Evolutionary conservation across 768 basidiomycete genomes (phyloP), one percentile per base, ranked within the genome.

Genomic region (Sistotremastrum niveocremeum): DNA sequence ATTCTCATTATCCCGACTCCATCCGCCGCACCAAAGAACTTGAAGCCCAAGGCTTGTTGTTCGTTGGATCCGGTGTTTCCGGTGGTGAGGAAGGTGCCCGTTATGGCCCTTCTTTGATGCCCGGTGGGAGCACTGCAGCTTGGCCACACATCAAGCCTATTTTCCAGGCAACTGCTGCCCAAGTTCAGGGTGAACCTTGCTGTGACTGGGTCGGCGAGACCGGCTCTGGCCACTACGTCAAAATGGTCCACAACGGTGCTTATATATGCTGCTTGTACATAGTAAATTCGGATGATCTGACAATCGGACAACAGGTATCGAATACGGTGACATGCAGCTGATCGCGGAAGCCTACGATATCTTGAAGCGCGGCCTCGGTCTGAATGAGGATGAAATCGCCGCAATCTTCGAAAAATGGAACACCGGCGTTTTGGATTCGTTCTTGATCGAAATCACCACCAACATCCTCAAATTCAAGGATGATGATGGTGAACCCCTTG

Each of bases 151-250:
- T 99, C 70, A 93, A 97, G 74, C 77, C 88, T 51, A 98, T 99
- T 59, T 99, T 99, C 83, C 95, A 99, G 70, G 87, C 87, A 65
- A 84, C 94, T 43, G 79, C 95, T 52, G 95, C 95, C 49, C 90
- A 98, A 62, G 87, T 84, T 51, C 73, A 88, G 46, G 90, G 90
- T 51, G 87, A 88, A 56, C 95, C 95, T 33, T 99, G 95, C 73
- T 97, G 94, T 63, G 95, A 99, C 70, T 99, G 95, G 95, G 94
- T 99, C 56, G 95, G 95, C 40, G 86, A 93, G 66, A 83, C 81
- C 51, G 95, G 91, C 49, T 72, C 87, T 41, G 93, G 90, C 32
- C 94, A 98, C 73, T 99, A 98, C 65, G 94, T 99, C 66, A 99
- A 99, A 74, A 98, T 99, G 94, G 94, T 99, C 51, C 94, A 99